Evolutionary conservation across 495 filamentous ascomycete genomes (phyloP).

Genomic region (Staphylotrichum tortipilum): DNA sequence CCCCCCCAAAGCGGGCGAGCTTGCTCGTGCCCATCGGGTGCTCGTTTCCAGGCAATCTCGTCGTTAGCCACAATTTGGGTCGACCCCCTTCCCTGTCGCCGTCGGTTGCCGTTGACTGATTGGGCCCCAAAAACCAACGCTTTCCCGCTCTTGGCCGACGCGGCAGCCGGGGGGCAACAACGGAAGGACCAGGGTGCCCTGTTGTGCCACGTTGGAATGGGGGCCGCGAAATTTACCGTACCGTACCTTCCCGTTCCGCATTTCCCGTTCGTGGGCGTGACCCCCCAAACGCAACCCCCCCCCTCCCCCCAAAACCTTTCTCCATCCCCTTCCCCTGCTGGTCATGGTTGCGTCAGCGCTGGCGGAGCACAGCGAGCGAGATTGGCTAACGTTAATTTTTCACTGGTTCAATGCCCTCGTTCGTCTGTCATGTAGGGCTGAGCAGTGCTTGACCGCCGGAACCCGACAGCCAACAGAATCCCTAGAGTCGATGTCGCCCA

Average conservation of each 20-base stretch:
- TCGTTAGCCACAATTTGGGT: too few species aligned
- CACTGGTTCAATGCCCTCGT: too few species aligned
- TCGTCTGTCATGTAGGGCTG: constrained; percentile 7
- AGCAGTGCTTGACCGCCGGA: constrained; percentile 3
- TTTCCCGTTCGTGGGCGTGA: too few species aligned
- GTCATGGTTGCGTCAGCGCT: background rate
- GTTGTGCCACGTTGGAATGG: constrained; percentile 21
- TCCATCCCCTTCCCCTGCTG: too few species aligned
- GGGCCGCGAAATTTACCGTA: constrained; percentile 3
- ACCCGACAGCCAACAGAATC: background rate
- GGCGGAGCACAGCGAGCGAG: background rate
- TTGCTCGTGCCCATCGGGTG: too few species aligned
- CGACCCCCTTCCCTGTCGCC: too few species aligned
- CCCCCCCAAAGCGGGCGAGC: too few species aligned
- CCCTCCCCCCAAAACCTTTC: too few species aligned
- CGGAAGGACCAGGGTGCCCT: constrained; percentile 7
- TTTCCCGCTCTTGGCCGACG: background rate
- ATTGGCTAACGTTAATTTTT: too few species aligned
- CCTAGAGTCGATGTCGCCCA: background rate
- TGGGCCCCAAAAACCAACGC: constrained; percentile 1
- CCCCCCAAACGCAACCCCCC: too few species aligned
- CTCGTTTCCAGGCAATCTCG: too few species aligned
- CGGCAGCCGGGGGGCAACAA: background rate
- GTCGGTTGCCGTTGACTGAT: background rate
- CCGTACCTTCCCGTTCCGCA: background rate